Evolutionary conservation across 1,284 basidiomycete genomes (phyloP), one percentile per base, ranked within the genome.

Genomic region (Pholiota adiposa): DNA sequence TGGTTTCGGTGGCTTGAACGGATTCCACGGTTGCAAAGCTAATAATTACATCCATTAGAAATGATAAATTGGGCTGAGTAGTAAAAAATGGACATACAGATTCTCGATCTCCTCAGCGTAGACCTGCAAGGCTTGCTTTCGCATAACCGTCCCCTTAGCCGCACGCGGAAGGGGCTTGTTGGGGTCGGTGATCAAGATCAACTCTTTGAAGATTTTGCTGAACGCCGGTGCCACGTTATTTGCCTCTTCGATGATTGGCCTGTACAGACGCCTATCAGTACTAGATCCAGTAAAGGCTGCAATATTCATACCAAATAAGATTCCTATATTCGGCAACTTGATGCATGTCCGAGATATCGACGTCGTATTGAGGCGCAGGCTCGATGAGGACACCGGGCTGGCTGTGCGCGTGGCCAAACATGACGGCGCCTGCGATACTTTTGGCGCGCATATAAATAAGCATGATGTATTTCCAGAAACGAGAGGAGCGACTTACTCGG

Each of bases 191-290:
- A 77, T 56, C 7, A 77, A 33, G 21, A 78, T 73, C 72, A 77
- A 75, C 46, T 77, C 77, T 57, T 77, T 77, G 64, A 72, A 77
- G 23, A 81, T 73, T 21, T 75, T 66, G 51, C 75, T 75, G 58
- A 75, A 76, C 0, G 69, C 68, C n/a, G 77, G 78, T 1, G 71
- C 72, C 11, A 60, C 58, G 25, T 61, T 65, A 60, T 81, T 81
- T 0, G 77, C 79, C 49, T 76, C 73, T 44, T 79, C 73, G 16
- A 81, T 69, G 2, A 64, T 61, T 6, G 67, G 60, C 64, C 72
- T 56, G n/a, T 31, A 34, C 18, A 6, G 9, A 49, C n/a, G 19
- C 19, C 5, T 3, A n/a, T 56, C 9, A 56, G 31, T 9, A 49
- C 50, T 12, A 4, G 31, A 8, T 11, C 19, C 2, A 23, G 1